phyloP scores from a whole-genome alignment of 129 eudicot genomes.

The Pseudognaphalium luteoalbum region DNA sequence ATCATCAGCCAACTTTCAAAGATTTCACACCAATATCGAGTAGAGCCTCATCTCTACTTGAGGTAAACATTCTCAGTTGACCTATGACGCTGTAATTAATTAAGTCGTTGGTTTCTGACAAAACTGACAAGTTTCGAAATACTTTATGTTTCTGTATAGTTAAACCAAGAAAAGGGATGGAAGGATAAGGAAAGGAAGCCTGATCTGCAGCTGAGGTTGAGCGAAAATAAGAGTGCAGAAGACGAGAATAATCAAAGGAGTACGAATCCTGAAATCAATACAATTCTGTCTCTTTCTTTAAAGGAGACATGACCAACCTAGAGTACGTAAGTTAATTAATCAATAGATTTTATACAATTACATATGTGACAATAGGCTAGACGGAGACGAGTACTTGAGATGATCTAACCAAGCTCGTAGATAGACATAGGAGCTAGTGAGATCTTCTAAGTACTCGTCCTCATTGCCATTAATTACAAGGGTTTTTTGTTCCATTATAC shows the following conservation, averaged over 20 bases:
- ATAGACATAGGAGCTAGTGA: slow-evolving; percentile 46
- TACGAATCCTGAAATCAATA: slow-evolving; percentile 41
- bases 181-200: slow-evolving; percentile 35
- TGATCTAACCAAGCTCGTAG: slow-evolving; percentile 50
- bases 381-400: slow-evolving; percentile 63
- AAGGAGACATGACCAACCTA: slow-evolving; percentile 32
- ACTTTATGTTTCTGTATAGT: slow-evolving; percentile 28
- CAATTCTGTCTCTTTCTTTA: slow-evolving; percentile 75
- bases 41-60: slow-evolving; percentile 25
- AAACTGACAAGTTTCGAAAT: neutral
- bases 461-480: slow-evolving; percentile 33
- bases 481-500: neutral
- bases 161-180: slow-evolving; percentile 34
- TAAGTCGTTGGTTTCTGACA: neutral
- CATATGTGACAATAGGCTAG: slow-evolving; percentile 18
- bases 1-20: slow-evolving; percentile 20
- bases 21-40: slow-evolving; percentile 23
- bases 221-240: slow-evolving; percentile 31
- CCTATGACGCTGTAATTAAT: neutral
- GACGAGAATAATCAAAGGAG: slow-evolving; percentile 31
- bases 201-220: slow-evolving; percentile 65
- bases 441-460: slow-evolving; percentile 61
- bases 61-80: slow-evolving; percentile 33
- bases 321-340: slow-evolving; percentile 10
- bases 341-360: slow-evolving; percentile 23